These are phyloP conservation scores for Podaxis rugospora DNA, from an alignment of 768 basidiomycete species.

Conservation along the genomic window DNA sequence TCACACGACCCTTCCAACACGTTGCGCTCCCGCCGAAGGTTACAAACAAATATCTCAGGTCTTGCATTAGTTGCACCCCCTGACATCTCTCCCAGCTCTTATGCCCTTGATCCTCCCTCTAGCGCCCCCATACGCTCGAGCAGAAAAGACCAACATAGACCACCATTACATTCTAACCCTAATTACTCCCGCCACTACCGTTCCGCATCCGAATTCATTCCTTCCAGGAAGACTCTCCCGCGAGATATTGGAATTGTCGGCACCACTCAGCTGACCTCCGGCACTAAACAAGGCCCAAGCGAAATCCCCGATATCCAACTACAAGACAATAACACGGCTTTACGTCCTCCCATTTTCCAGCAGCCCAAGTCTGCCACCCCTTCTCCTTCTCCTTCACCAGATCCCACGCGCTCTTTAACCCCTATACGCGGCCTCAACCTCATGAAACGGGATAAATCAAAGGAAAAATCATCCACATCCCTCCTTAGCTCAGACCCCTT, in stretches of 20 bases:
- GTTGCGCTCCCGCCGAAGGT: constrained; percentile 34
- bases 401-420: constrained; percentile 9
- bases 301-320: constrained; percentile 17
- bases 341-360: constrained; percentile 29
- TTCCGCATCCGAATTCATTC: constrained; percentile 43
- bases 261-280: constrained; percentile 23
- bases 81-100: constrained; percentile 52
- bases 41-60: constrained; percentile 38
- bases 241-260: constrained; percentile 49
- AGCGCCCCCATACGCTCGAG: constrained; percentile 34
- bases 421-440: constrained; percentile 11
- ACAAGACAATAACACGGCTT: constrained; percentile 22
- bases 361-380: constrained; percentile 18
- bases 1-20: constrained; percentile 19
- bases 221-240: constrained; percentile 22
- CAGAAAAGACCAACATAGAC: background rate
- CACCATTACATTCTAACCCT: background rate
- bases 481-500: constrained; percentile 19
- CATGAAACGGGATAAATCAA: constrained; percentile 5
- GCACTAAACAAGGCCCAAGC: constrained; percentile 13
- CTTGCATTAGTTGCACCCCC: constrained; percentile 72
- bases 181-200: constrained; percentile 30
- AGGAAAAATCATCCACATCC: constrained; percentile 12
- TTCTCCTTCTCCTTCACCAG: constrained; percentile 22
- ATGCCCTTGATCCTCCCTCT: constrained; percentile 49